Evolutionary conservation across 2,329 filamentous ascomycete species (phyloP), one percentile per base, ranked within the genome.

Genomic region (Trichoderma atrobrunneum): DNA sequence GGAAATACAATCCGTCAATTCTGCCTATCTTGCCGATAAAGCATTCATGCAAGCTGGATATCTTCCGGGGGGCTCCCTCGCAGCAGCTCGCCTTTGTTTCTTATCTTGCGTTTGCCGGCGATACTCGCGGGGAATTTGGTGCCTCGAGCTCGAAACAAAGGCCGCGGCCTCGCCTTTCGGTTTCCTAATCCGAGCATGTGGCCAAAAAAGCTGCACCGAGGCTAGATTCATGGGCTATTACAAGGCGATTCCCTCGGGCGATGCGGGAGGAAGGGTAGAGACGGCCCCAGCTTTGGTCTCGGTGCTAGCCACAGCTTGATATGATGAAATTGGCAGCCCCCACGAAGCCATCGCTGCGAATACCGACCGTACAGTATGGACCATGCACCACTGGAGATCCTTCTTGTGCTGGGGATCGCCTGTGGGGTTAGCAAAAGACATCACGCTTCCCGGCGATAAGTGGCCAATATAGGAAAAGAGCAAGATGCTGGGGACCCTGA

Each of bases 21-120:
- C 68, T 70, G 48, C 68, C 66, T 69, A 69, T 69, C 66, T 69
- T 56, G 59, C 67, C 59, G 59, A 70, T 63, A 70, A 63, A 54
- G 54, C 36, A 28, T 62, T 21, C 43, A 51, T 68, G 56, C 18
- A 60, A 48, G 36, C 18, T 54, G 24, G 66, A 69, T 61, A 61
- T 69, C 57, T 69, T 57, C 68, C 60, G 30, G 60, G 43, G 28
- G 21, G 18, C 43, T 11, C 51, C 21, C 39, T 30, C n/a, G 21
- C 39, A n/a, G 16, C 39, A 70, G 24, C 59, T 54, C 28, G 39
- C 30, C 28, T 14, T 28, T 39, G 26, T 32, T 51, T 34, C 56
- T 69, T 69, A 69, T 69, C 66, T 69, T 51, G 66, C 56, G 10
- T 36, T 61, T 34, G 24, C 66, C 66, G 39, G 66, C 28, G 57